Conservation (phyloP, 371 early-diverging fungal genomes). For the Rhizomucor pusillus region DNA sequence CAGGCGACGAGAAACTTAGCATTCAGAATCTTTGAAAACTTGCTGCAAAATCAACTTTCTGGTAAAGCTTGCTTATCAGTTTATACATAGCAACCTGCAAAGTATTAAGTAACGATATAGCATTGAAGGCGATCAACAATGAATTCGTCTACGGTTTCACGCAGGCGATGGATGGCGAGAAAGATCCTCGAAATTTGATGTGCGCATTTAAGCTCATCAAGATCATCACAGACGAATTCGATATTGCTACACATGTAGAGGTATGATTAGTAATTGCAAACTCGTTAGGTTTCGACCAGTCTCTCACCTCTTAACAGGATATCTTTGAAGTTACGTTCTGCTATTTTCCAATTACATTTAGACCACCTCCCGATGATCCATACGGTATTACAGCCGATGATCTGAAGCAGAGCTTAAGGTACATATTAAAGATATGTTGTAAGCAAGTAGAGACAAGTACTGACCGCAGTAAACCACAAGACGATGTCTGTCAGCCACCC, state of each 20-base stretch:
- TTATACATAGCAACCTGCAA: neutral
- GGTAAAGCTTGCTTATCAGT: conserved; percentile 4
- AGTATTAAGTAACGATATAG: conserved; percentile 5
- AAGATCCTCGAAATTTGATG: conserved; percentile 94
- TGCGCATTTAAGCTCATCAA: conserved; percentile 77
- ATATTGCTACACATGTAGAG: conserved; percentile 75
- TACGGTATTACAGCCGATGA: conserved; percentile 91
- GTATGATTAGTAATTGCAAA: conserved; percentile 26
- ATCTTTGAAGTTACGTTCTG: conserved; percentile 95
- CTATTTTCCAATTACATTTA: conserved; percentile 98
- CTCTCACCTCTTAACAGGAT: conserved; percentile 51
- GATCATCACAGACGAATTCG: conserved; percentile 64
- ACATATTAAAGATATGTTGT: neutral
- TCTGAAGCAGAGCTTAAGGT: conserved; percentile 74
- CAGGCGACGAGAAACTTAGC: conserved; percentile 49
- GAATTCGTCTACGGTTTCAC: conserved; percentile 87
- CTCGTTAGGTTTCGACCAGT: neutral
- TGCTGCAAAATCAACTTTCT: conserved; percentile 31
- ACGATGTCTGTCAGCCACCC: conserved; percentile 67
- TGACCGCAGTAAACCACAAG: conserved; percentile 47
- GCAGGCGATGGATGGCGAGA: conserved; percentile 93
- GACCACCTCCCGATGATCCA: conserved; percentile 91
- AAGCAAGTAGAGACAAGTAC: conserved; percentile 39
- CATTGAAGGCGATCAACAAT: conserved; percentile 43
- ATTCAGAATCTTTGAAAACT: conserved; percentile 43